Evolutionary conservation across 495 filamentous ascomycete genomes (phyloP), one percentile per base, ranked within the genome.

Genomic region (Trichoderma parareesei): DNA sequence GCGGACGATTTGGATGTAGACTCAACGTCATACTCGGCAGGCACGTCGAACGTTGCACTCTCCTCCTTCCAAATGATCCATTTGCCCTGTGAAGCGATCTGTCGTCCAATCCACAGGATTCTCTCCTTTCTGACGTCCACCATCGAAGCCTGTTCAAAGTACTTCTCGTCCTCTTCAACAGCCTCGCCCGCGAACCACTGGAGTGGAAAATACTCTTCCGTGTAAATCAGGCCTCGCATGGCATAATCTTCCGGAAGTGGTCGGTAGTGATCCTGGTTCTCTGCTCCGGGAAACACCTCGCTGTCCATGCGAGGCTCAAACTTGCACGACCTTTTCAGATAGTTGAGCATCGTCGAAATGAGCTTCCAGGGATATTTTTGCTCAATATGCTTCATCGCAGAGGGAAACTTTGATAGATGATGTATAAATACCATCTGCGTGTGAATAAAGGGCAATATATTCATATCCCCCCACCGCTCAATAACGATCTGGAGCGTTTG

Each of bases 221-320:
- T 84, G 85, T 88, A 96, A 4, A 87, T 70, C 20, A 93, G 82
- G 0, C 93, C 94, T 5, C 88, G 83, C 64, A 96, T 85, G 0
- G 87, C 78, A 66, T 86, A 97, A 67, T 98, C 94, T 67, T 97
- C 94, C 0, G 91, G 87, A 0, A 97, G 71, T 5, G 91, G 91
- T n/a, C 83, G 77, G 8, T 70, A 76, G 8, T 63, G 59, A 14
- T 70, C 71, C 33, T 77, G 81, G 49, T 85, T 81, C 3, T 85
- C 78, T 6, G 79, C 71, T 57, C 71, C 67, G 0, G 84, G 87
- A 59, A 90, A 88, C 0, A 68, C 67, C 43, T 79, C 70, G 38
- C 71, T 69, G 60, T 86, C 82, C 41, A 88, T 76, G 1, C 79
- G 79, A 13, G 61, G 61, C 33, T 72, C 66, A 59, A 78, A 76